Evolutionary conservation across 805 yeast genomes (phyloP).

Genomic region (Nakazawaea siamensis): DNA sequence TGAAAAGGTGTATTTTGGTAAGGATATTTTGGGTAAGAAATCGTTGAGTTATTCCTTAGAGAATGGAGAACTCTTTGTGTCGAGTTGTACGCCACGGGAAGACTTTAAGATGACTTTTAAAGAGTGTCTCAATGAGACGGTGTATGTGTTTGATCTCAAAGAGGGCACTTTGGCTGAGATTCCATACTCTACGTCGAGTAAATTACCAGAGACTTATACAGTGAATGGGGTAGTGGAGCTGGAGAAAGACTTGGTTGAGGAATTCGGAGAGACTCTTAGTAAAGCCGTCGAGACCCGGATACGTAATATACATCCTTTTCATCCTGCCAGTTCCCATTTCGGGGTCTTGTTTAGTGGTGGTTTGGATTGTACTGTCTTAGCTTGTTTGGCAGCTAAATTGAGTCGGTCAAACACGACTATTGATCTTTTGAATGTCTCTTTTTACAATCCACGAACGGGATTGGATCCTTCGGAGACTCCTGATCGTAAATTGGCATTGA

Average conservation of each 20-base stretch:
- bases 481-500: slow-evolving; percentile 69
- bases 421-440: slow-evolving; percentile 87
- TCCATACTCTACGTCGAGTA: neutral
- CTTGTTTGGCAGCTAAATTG: slow-evolving; percentile 38
- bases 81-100: slow-evolving; percentile 36
- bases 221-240: slow-evolving; percentile 10
- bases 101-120: slow-evolving; percentile 22
- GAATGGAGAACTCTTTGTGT: slow-evolving; percentile 30
- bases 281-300: slow-evolving; percentile 41
- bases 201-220: slow-evolving; percentile 12
- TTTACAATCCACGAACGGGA: slow-evolving; percentile 79
- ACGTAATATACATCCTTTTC: slow-evolving; percentile 52
- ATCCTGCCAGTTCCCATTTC: slow-evolving; percentile 27
- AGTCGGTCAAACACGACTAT: slow-evolving; percentile 28
- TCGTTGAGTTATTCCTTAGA: slow-evolving; percentile 46
- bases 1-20: slow-evolving; percentile 58
- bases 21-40: slow-evolving; percentile 78
- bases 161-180: neutral
- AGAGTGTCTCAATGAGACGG: slow-evolving; percentile 49
- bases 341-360: slow-evolving; percentile 91
- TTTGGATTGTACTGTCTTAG: slow-evolving; percentile 80
- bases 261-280: slow-evolving; percentile 23
- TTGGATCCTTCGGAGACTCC: slow-evolving; percentile 62
- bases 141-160: slow-evolving; percentile 34
- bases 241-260: slow-evolving; percentile 3